phyloP scores from a whole-genome alignment of 345 rosid genomes.

The Raphanus raphanistrum region DNA sequence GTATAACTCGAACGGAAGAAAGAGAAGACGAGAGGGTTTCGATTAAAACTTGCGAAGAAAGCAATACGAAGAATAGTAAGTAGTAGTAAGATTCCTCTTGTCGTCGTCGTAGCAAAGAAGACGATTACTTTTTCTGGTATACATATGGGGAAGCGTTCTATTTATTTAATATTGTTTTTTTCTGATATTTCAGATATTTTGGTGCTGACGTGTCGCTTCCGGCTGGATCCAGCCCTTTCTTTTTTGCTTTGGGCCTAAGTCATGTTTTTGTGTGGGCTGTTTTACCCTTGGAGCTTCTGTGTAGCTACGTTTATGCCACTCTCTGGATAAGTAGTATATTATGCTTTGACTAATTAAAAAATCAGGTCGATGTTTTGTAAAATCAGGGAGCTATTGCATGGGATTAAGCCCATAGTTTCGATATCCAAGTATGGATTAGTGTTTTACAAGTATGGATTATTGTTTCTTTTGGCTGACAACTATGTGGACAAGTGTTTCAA shows the following conservation, averaged over 20 bases:
- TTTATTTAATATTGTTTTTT: conserved; percentile 30
- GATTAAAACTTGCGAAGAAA: background rate
- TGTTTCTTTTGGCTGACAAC: background rate
- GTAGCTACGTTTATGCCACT: background rate
- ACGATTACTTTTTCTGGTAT: background rate
- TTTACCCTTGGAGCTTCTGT: background rate
- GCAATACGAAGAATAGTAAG: background rate
- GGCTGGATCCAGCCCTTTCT: background rate
- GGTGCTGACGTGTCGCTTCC: conserved; percentile 31
- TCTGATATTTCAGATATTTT: conserved; percentile 51
- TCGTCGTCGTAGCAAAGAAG: background rate
- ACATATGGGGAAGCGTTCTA: conserved; percentile 32
- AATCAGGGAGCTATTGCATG: background rate
- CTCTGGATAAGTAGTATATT: background rate
- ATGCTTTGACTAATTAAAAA: background rate
- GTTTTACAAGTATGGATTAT: background rate
- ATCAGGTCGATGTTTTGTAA: background rate
- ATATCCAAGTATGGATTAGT: background rate
- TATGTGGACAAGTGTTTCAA: background rate
- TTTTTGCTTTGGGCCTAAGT: background rate
- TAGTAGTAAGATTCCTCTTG: background rate
- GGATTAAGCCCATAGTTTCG: background rate
- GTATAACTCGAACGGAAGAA: conserved; percentile 13
- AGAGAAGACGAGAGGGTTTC: background rate
- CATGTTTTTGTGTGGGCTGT: background rate